These are phyloP conservation scores for Aaosphaeria pasadenensis DNA, from an alignment of 2,329 filamentous ascomycete species.

Conservation along the genomic window DNA sequence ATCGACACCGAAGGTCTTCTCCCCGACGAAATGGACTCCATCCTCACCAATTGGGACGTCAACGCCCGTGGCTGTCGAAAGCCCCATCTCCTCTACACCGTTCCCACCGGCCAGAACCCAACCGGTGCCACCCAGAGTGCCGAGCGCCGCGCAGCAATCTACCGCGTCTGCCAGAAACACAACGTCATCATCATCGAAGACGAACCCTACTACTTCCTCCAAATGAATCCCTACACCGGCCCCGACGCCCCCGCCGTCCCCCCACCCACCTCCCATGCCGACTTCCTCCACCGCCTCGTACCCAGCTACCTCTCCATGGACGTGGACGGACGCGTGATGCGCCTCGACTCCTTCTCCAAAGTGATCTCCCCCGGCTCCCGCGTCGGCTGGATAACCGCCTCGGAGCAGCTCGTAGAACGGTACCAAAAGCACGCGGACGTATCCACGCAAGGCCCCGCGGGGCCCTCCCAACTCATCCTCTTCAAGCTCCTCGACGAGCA, in stretches of 20 bases:
- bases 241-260: conserved; percentile 50
- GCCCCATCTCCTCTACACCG: conserved; percentile 67
- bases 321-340: conserved; percentile 80
- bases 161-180: conserved; percentile 76
- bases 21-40: conserved; percentile 58
- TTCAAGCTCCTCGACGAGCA: conserved; percentile 89
- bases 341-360: conserved; percentile 92
- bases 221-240: conserved; percentile 74
- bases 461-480: conserved; percentile 78
- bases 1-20: conserved; percentile 67
- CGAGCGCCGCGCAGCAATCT: conserved; percentile 68
- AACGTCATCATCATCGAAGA: conserved; percentile 87
- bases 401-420: conserved; percentile 77
- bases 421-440: conserved; percentile 81
- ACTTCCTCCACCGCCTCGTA: conserved; percentile 70
- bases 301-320: conserved; percentile 79
- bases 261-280: conserved; percentile 61
- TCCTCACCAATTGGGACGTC: conserved; percentile 65
- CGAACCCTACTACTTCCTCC: conserved; percentile 92
- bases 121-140: conserved; percentile 78
- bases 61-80: conserved; percentile 55
- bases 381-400: conserved; percentile 85
- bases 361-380: conserved; percentile 80
- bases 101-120: conserved; percentile 84
- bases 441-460: conserved; percentile 79